A percentile compares a stretch with the other conserved stretches of the same genome.
phyloP scores from a whole-genome alignment of 2,329 filamentous ascomycete genomes.

The Keithomyces neogunnii region DNA sequence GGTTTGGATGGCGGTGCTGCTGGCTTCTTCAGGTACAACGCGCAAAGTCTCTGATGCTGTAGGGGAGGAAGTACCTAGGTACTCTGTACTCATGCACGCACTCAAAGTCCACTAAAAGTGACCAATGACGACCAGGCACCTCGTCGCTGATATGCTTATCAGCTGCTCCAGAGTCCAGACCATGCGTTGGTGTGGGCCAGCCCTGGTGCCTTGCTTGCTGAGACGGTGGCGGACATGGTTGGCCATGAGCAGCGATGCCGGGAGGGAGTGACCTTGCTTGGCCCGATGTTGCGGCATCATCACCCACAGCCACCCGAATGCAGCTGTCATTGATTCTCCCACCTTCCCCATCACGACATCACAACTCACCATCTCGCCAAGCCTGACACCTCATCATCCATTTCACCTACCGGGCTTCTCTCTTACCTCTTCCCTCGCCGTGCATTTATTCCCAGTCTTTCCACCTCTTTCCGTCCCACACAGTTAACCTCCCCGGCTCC shows the following conservation, averaged over 20 bases:
- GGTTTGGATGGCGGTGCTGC: too few relatives aligned
- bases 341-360: neutral
- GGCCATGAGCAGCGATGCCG: neutral
- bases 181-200: neutral
- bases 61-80: too few relatives aligned
- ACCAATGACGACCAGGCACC: too few relatives aligned
- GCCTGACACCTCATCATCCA: neutral
- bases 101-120: too few relatives aligned
- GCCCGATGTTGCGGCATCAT: neutral
- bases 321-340: neutral
- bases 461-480: neutral
- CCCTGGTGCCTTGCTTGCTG: conserved; percentile 1
- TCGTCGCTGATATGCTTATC: too few relatives aligned
- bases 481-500: neutral
- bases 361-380: too few relatives aligned
- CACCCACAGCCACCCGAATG: neutral
- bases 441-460: neutral
- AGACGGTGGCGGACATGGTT: neutral
- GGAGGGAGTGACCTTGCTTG: neutral
- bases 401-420: neutral
- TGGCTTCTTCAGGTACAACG: too few relatives aligned
- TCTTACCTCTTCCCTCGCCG: neutral
- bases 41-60: too few relatives aligned
- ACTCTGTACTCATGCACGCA: too few relatives aligned
- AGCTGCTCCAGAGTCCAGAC: neutral